Conservation (phyloP, 192 early-diverging fungal species). For the Coemansia sp. region DNA sequence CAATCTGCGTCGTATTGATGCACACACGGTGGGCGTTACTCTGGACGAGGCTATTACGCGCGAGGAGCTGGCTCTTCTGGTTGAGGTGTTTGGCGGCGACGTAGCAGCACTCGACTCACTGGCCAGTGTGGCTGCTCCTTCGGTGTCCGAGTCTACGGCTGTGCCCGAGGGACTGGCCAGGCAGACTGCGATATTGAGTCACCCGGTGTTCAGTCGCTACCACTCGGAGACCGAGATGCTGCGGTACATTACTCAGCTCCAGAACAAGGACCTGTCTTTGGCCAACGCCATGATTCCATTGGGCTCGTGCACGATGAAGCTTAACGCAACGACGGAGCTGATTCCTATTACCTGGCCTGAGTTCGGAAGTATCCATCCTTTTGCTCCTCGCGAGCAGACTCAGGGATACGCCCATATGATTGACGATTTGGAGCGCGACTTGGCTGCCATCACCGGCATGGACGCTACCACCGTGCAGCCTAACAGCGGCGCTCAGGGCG, state of each 20-base stretch:
- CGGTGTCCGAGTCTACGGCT: constrained; percentile 51
- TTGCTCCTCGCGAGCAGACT: constrained; percentile 94
- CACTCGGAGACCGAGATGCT: constrained; percentile 99
- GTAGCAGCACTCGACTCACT: constrained; percentile 59
- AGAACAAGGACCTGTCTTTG: constrained; percentile 98
- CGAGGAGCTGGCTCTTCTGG: constrained; percentile 79
- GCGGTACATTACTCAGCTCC: constrained; percentile 92
- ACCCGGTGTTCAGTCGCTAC: constrained; percentile 93
- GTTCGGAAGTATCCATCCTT: constrained; percentile 95
- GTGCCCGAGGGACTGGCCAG: constrained; percentile 72
- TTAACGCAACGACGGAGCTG: constrained; percentile 99
- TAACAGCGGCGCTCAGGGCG: constrained; percentile 99
- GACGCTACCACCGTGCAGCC: constrained; percentile 94
- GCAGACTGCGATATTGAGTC: constrained; percentile 78
- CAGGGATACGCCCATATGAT: constrained; percentile 91
- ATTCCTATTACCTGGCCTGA: constrained; percentile 99
- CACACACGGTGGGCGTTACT: constrained; percentile 78
- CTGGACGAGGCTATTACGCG: constrained; percentile 92
- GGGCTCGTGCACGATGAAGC: constrained; percentile 99
- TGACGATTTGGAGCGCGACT: constrained; percentile 85
- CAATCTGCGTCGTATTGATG: constrained; percentile 87
- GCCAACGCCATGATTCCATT: constrained; percentile 99
- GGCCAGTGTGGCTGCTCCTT: constrained; percentile 57
- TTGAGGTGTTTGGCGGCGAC: constrained; percentile 79
- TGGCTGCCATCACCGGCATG: constrained; percentile 93